A percentile compares a stretch with the other conserved stretches of the same genome.
Evolutionary conservation across 2,329 filamentous ascomycete species (phyloP).

Genomic region (Xylariaceae sp.): DNA sequence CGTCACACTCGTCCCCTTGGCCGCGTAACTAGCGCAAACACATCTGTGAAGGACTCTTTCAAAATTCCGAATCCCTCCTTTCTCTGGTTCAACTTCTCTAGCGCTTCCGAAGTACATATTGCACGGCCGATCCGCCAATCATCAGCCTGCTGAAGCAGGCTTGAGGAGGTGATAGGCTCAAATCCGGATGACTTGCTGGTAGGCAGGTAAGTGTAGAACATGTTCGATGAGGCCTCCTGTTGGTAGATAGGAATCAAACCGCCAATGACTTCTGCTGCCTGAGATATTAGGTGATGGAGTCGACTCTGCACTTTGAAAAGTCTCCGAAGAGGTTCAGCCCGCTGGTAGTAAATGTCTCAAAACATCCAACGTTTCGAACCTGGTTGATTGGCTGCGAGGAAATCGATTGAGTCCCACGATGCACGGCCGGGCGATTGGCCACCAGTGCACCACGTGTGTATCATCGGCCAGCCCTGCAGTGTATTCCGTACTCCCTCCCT

Average conservation of each 20-base stretch:
- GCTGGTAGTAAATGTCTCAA: background rate
- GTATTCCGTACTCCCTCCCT: background rate
- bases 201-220: too few relatives aligned
- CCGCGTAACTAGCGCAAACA: background rate
- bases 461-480: background rate
- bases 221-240: too few relatives aligned
- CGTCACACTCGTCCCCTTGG: background rate
- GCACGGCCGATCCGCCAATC: background rate
- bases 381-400: background rate
- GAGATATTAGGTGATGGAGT: too few relatives aligned
- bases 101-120: background rate
- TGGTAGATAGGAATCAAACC: too few relatives aligned
- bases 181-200: too few relatives aligned
- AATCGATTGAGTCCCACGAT: background rate
- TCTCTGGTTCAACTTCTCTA: background rate
- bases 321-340: background rate
- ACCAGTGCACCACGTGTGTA: background rate
- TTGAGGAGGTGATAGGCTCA: background rate
- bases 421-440: background rate
- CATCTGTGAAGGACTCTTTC: background rate
- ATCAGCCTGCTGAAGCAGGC: background rate
- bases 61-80: background rate
- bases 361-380: background rate
- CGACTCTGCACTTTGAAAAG: too few relatives aligned
- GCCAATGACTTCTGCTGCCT: too few relatives aligned